These are phyloP conservation scores for Cavenderia fasciculata DNA, from an alignment of 78 protist genomes.

Conservation along the genomic window DNA sequence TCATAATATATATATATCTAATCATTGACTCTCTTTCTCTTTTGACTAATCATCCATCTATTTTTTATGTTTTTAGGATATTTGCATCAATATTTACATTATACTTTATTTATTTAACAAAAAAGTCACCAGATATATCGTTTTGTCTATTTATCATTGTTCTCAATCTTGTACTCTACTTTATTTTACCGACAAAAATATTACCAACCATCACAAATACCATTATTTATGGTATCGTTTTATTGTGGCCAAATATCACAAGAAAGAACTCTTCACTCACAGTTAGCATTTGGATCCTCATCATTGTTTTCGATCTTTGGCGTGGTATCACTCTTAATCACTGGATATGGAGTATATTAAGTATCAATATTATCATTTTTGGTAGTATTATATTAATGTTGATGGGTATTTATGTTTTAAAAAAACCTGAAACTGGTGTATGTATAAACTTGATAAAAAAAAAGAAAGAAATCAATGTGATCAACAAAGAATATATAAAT, in stretches of 20 bases:
- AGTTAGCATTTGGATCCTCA: slow-evolving; percentile 49
- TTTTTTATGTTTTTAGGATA: slow-evolving; percentile 21
- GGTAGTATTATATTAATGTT: slow-evolving; percentile 47
- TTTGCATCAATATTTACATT: slow-evolving; percentile 63
- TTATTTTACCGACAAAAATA: slow-evolving; percentile 38
- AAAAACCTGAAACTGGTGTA: slow-evolving; percentile 71
- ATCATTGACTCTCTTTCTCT: neutral
- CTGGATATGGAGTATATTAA: slow-evolving; percentile 28
- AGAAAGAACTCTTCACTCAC: slow-evolving; percentile 54
- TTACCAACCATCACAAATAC: slow-evolving; percentile 42
- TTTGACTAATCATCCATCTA: neutral
- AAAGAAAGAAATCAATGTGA: too few species aligned
- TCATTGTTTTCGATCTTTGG: slow-evolving; percentile 20
- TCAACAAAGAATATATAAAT: too few species aligned
- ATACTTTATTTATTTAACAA: slow-evolving; percentile 31
- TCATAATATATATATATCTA: neutral
- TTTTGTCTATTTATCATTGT: slow-evolving; percentile 26
- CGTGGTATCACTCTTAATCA: slow-evolving; percentile 29
- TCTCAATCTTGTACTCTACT: slow-evolving; percentile 43
- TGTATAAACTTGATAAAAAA: too few species aligned
- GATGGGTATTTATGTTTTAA: slow-evolving; percentile 46
- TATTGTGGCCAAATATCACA: slow-evolving; percentile 64
- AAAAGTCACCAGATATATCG: slow-evolving; percentile 19
- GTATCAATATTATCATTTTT: slow-evolving; percentile 57
- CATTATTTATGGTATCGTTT: slow-evolving; percentile 48